Base-by-base conservation (phyloP, 2,329 filamentous ascomycete genomes). In the Knufia petricola region DNA sequence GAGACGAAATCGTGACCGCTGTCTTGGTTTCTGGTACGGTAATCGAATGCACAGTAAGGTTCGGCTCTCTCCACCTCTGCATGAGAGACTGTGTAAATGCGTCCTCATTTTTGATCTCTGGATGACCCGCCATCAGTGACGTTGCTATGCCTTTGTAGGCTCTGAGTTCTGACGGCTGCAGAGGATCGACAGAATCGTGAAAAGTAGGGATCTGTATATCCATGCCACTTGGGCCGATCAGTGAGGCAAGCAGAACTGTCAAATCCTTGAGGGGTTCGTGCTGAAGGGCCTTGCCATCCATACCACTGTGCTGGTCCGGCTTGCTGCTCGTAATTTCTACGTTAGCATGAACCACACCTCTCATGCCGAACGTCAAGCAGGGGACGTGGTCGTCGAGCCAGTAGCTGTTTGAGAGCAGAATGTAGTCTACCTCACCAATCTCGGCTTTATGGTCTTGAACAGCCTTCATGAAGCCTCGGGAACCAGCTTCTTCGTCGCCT, bases 361-460 rank as follows among this genome's bases (percentile, higher is more conserved):
- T 81, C 4, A 96, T 75, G 1, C 92, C 92, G 54, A 98, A 98
- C 0, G 92, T 98, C 50, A 98, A 70, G 63, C 92, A 98, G 0
- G 92, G 92, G 1, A 94, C 88, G 56, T 94, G 84, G 61, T 98
- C 90, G 61, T 96, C 88, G 1, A 98, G 75, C 92, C 92, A 98
- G 71, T 98, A 98, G 66, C 89, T 95, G 71, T 98, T 98, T 19
- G 92, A 90, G 31, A 98, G 72, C 26, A 98, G 71, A 48, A 98
- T 92, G 73, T 92, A 96, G 66, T 98, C 90, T 1, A 98, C 81
- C 8, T 86, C 75, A 1, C 92, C 92, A 58, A 98, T 95, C 20
- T 87, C 75, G 12, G 82, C 75, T 64, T 94, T 94, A 66, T 92
- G 81, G 54, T 79, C 77, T 56, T 76, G 78, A 13, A 98, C 82